Conservation (phyloP, 176 grass and related monocot species). For the Oryza australiensis region DNA sequence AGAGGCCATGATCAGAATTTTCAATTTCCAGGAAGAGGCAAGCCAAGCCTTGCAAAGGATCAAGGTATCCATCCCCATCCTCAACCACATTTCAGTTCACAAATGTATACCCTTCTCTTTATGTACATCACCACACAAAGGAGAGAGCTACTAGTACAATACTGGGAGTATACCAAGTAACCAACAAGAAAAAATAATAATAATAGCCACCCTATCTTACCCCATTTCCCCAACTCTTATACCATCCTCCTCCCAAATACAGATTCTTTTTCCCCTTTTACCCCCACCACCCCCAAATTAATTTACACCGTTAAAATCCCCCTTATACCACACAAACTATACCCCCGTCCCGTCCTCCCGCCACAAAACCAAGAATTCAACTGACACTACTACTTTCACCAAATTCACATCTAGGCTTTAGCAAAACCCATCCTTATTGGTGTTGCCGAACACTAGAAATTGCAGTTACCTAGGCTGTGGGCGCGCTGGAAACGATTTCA, state of each 20-base stretch:
- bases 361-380: slow-evolving; percentile 41
- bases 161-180: slow-evolving; percentile 55
- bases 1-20: not conserved
- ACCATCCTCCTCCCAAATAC: slow-evolving; percentile 39
- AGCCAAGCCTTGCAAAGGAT: slow-evolving; percentile 29
- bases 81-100: slow-evolving; percentile 32
- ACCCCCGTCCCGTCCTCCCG: slow-evolving; percentile 16
- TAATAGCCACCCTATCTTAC: slow-evolving; percentile 29
- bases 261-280: slow-evolving; percentile 43
- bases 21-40: slow-evolving; percentile 4
- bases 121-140: slow-evolving; percentile 56
- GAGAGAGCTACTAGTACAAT: slow-evolving; percentile 40
- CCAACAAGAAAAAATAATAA: slow-evolving; percentile 22
- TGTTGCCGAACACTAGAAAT: not conserved
- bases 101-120: slow-evolving; percentile 57
- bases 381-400: not conserved
- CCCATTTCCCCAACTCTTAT: slow-evolving; percentile 35
- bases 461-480: slow-evolving; percentile 60
- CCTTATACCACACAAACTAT: slow-evolving; percentile 60
- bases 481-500: slow-evolving; percentile 72
- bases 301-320: slow-evolving; percentile 54
- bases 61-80: slow-evolving; percentile 43
- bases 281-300: slow-evolving; percentile 40
- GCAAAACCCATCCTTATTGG: slow-evolving; percentile 32
- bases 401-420: slow-evolving; percentile 17